A percentile compares a stretch with the other conserved stretches of the same genome.
Conservation (phyloP, 139 green algal genomes). For the Trebouxia sp. region DNA sequence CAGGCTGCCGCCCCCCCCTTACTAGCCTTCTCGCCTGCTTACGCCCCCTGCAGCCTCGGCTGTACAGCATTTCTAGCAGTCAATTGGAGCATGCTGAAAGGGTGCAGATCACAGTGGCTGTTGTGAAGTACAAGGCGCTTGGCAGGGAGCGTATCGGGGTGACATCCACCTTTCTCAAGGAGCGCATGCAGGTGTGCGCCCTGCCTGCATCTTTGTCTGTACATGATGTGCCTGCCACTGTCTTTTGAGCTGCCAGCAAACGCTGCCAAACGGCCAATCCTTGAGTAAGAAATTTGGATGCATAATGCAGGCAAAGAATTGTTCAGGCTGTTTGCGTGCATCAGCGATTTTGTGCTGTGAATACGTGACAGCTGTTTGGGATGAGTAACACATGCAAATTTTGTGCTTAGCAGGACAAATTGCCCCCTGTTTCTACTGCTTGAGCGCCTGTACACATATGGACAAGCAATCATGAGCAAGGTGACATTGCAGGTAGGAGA, state of each 20-base stretch:
- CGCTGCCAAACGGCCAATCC: neutral
- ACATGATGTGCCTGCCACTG: neutral
- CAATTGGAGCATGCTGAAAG: slow-evolving; percentile 36
- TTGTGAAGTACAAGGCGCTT: slow-evolving; percentile 71
- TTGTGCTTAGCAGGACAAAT: no score
- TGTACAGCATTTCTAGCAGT: slow-evolving; percentile 88
- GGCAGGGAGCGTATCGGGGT: slow-evolving; percentile 67
- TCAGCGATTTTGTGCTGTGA: no score
- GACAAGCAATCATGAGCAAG: neutral
- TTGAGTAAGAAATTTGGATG: neutral
- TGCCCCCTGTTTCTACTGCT: no score
- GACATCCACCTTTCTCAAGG: slow-evolving; percentile 68
- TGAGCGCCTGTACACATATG: no score
- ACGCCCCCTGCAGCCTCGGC: slow-evolving; percentile 79
- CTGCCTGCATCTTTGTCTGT: no score
- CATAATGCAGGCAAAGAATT: neutral
- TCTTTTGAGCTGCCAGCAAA: neutral
- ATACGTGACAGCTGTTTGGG: no score
- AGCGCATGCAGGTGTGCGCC: slow-evolving; percentile 50
- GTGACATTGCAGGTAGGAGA: slow-evolving; percentile 40
- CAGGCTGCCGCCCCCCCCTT: neutral
- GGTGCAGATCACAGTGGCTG: slow-evolving; percentile 65
- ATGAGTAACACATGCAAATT: no score
- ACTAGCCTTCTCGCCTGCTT: slow-evolving; percentile 53
- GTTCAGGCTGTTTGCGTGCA: no score